Percentiles rank a stretch among this genome's conserved stretches.
Conservation (phyloP, 176 grass and related monocot species). For the Oryza punctata region DNA sequence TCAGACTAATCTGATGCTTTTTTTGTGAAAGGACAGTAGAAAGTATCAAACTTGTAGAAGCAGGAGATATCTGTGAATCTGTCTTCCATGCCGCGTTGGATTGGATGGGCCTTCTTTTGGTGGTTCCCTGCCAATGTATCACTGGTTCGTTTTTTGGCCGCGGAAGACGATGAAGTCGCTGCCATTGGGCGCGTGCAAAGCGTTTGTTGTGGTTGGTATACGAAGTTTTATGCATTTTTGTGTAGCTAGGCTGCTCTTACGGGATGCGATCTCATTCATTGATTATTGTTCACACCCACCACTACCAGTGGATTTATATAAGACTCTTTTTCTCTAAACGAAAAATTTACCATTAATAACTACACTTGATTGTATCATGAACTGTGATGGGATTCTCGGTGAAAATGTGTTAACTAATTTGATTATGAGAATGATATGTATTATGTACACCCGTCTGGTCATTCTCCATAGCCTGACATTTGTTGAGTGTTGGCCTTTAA, state of each 20-base stretch:
- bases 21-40: not conserved
- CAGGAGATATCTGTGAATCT: constrained; percentile 13
- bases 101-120: constrained; percentile 59
- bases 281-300: constrained; percentile 34
- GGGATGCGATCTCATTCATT: constrained; percentile 33
- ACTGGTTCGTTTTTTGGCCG: constrained; percentile 38
- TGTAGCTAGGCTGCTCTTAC: constrained; percentile 49
- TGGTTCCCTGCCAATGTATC: constrained; percentile 35
- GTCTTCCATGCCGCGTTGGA: constrained; percentile 12
- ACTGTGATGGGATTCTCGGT: not conserved
- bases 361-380: not conserved
- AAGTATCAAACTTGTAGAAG: constrained; percentile 27
- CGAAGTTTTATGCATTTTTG: constrained; percentile 14
- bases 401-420: not conserved
- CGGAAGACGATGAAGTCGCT: not conserved
- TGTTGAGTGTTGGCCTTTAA: not conserved
- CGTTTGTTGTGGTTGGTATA: constrained; percentile 32
- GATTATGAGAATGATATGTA: not conserved
- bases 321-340: not conserved
- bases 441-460: no score
- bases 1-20: constrained; percentile 56
- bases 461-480: not conserved
- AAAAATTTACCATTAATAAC: not conserved
- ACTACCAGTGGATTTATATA: not conserved
- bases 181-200: not conserved